Evolutionary conservation across 345 rosid genomes (phyloP).

Genomic region (Lepidium aucheri): DNA sequence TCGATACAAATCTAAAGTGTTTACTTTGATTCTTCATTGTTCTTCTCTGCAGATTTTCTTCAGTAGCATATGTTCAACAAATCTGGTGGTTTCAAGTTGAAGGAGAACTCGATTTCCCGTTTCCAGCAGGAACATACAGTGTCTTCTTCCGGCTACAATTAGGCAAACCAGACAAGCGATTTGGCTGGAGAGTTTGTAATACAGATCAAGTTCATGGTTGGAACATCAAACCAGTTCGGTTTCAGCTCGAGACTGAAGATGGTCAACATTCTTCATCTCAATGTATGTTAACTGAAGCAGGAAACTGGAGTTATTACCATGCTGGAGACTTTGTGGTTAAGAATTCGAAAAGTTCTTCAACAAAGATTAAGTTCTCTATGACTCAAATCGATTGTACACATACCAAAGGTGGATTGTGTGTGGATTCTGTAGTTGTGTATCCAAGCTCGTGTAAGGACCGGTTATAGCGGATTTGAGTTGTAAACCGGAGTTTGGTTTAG

Average conservation of each 20-base stretch:
- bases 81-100: slow-evolving; percentile 95
- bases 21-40: background rate
- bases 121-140: slow-evolving; percentile 78
- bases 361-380: slow-evolving; percentile 70
- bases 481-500: slow-evolving; percentile 9
- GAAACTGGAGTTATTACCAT: slow-evolving; percentile 75
- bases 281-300: slow-evolving; percentile 50
- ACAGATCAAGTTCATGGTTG: slow-evolving; percentile 84
- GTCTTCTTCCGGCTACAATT: slow-evolving; percentile 78
- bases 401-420: slow-evolving; percentile 89
- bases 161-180: slow-evolving; percentile 52
- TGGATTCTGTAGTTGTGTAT: slow-evolving; percentile 68
- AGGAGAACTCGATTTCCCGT: slow-evolving; percentile 86
- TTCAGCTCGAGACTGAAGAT: slow-evolving; percentile 83
- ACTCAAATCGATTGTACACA: slow-evolving; percentile 98
- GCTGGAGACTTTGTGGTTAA: slow-evolving; percentile 71
- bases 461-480: slow-evolving; percentile 49
- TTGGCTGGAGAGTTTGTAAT: slow-evolving; percentile 68
- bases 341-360: slow-evolving; percentile 21
- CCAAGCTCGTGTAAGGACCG: slow-evolving; percentile 58
- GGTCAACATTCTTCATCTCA: slow-evolving; percentile 77
- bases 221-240: slow-evolving; percentile 76
- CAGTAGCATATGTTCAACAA: slow-evolving; percentile 87
- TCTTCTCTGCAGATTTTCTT: slow-evolving; percentile 43
- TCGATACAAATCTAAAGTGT: background rate